Percentiles rank a stretch among this genome's conserved stretches.
Conservation (phyloP, 805 yeast species). For the Ogataea ramenticola region DNA sequence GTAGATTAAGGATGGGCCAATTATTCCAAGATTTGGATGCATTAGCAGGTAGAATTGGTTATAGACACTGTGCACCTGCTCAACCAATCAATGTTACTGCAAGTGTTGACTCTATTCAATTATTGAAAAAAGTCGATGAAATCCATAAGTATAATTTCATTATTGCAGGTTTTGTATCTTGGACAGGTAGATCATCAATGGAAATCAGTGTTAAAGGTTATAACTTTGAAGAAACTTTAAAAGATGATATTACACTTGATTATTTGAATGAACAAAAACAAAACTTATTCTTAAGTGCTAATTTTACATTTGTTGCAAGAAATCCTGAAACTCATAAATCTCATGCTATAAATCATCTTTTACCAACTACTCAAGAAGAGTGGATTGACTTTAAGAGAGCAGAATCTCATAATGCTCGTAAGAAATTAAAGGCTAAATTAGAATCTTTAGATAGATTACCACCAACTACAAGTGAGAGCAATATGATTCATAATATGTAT, state of each 20-base stretch:
- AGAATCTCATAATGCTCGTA: conserved; percentile 81
- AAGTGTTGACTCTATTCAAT: conserved; percentile 83
- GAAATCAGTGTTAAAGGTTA: conserved; percentile 89
- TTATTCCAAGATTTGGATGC: conserved; percentile 92
- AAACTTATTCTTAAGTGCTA: conserved; percentile 77
- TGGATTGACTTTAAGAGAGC: conserved; percentile 84
- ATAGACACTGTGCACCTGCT: conserved; percentile 90
- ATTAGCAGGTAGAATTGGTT: conserved; percentile 88
- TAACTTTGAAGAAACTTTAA: conserved; percentile 53
- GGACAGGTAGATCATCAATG: conserved; percentile 95
- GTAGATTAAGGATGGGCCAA: conserved; percentile 89
- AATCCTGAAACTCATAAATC: conserved; percentile 89
- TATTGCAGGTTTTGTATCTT: conserved; percentile 84
- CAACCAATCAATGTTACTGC: conserved; percentile 96
- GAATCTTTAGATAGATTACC: conserved; percentile 55
- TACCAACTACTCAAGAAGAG: conserved; percentile 69
- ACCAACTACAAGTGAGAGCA: conserved; percentile 72
- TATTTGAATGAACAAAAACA: conserved; percentile 45
- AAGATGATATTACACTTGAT: conserved; percentile 44
- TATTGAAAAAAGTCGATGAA: conserved; percentile 78
- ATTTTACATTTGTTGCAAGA: conserved; percentile 92
- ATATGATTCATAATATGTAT: conserved; percentile 75
- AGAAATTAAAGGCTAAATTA: conserved; percentile 67
- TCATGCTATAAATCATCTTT: conserved; percentile 73
- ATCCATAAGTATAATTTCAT: conserved; percentile 68